phyloP scores from a whole-genome alignment of 1,139 yeast species.

The Suhomyces guaymorum region DNA sequence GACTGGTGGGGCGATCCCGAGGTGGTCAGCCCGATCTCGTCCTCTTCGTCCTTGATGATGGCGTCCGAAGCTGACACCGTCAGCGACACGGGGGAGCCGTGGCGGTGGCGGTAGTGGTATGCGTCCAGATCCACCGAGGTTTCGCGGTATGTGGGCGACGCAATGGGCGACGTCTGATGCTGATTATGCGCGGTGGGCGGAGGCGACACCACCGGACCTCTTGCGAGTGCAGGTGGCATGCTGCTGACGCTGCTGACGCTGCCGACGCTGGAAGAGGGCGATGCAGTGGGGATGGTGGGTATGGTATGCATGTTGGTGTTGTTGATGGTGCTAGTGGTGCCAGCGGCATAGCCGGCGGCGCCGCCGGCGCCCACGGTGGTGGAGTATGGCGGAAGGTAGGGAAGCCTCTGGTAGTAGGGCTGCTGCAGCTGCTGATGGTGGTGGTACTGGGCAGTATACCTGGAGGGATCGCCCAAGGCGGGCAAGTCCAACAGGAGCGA shows the following conservation, averaged over 20 bases:
- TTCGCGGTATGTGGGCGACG: slow-evolving; percentile 11
- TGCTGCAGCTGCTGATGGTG: no score
- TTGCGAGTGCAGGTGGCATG: no score
- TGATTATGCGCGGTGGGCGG: neutral
- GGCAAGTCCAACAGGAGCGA: slow-evolving; percentile 32
- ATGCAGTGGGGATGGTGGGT: slow-evolving; percentile 1
- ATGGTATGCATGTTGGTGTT: neutral
- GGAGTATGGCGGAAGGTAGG: slow-evolving; percentile 2
- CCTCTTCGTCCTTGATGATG: slow-evolving; percentile 7
- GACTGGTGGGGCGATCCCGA: slow-evolving; percentile 8
- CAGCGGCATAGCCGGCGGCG: no score
- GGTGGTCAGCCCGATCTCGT: slow-evolving; percentile 12
- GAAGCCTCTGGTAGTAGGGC: slow-evolving; percentile 7
- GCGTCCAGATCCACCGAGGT: slow-evolving; percentile 9
- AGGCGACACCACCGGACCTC: slow-evolving; percentile 2
- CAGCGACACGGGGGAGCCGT: no score
- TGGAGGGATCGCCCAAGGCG: slow-evolving; percentile 9
- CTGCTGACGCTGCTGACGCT: neutral
- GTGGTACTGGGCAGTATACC: slow-evolving; percentile 10
- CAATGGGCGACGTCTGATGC: no score
- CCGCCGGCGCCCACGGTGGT: neutral
- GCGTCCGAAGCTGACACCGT: slow-evolving; percentile 1
- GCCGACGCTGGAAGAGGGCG: slow-evolving; percentile 4
- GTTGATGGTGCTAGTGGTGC: no score
- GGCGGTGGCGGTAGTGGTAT: slow-evolving; percentile 10